Evolutionary conservation across 1,284 basidiomycete species (phyloP), one percentile per base, ranked within the genome.

Genomic region (Sparassis latifolia): DNA sequence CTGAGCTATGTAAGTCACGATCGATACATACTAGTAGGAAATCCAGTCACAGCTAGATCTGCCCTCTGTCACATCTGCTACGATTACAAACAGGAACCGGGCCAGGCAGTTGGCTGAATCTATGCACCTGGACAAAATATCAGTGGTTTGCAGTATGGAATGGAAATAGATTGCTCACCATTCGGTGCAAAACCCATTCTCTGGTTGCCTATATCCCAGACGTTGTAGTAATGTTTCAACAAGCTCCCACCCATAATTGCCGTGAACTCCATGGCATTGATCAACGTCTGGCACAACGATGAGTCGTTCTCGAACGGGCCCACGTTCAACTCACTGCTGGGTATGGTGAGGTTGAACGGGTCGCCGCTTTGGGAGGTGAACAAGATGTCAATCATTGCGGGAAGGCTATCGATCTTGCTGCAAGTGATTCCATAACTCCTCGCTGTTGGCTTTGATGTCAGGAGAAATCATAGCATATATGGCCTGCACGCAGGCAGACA

Each of bases 391-490:
- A 80, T 76, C 49, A 62, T 64, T 4, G 77, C 76, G 33, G 73
- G 68, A 30, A 79, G 65, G 1, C 68, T 66, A 6, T 68, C 45
- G 50, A 78, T 72, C 47, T 65, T 65, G 54, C 63, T 60, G 64
- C 78, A 80, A 3, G 76, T 62, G 51, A 79, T 74, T 29, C 76
- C 77, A 57, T 76, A 79, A 2, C 74, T 10, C 78, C 78, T 41
- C 74, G 69, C 53, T 52, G 57, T 73, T 71, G 5, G 77, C 70
- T 51, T 73, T 62, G 56, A 81, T 79, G 53, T 76, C 64, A 35
- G 76, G 70, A 9, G 77, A 79, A 47, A 80, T 79, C 46, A 77
- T 62, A 12, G 76, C 72, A 58, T 80, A 79, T 48, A 80, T 76
- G 5, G 75, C 77, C 73, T 79, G 61, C n/a, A 12, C 20, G 20